Conservation (phyloP, 371 early-diverging fungal genomes). For the Mortierella sp. region DNA sequence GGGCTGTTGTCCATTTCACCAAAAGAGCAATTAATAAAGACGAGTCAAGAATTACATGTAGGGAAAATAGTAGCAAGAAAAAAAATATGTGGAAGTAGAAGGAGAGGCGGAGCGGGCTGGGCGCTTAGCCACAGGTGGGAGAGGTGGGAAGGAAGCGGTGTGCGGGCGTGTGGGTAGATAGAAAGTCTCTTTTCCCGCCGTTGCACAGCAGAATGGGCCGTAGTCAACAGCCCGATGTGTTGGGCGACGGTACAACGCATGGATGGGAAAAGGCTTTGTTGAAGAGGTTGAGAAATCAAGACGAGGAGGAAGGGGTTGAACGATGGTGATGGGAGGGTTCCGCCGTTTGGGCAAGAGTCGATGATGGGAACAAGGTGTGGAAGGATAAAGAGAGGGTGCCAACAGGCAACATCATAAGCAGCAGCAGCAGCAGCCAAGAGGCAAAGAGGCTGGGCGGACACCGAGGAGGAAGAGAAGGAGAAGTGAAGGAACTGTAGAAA, state of each 20-base stretch:
- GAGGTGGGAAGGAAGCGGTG: not conserved
- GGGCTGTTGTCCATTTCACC: conserved; percentile 22
- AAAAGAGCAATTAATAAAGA: conserved; percentile 25
- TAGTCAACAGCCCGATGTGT: not conserved
- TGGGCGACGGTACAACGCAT: not conserved
- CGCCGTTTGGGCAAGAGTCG: not conserved
- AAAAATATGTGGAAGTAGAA: not conserved
- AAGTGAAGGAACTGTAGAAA: too few species aligned
- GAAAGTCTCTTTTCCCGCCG: not conserved
- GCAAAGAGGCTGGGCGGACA: not conserved
- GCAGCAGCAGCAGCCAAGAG: not conserved
- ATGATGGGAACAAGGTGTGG: not conserved
- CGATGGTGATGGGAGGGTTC: not conserved
- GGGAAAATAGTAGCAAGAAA: not conserved
- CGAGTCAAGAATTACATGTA: not conserved
- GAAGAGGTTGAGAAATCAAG: not conserved
- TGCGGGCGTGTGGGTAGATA: not conserved
- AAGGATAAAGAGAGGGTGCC: not conserved
- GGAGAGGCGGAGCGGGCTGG: not conserved
- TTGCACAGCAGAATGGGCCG: not conserved
- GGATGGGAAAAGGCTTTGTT: not conserved
- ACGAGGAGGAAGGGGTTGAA: not conserved
- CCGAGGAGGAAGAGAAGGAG: not conserved
- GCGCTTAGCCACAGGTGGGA: not conserved
- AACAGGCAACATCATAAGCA: not conserved